Base-by-base conservation (phyloP, 208 protist genomes). In the Wallacemonas sp. region DNA sequence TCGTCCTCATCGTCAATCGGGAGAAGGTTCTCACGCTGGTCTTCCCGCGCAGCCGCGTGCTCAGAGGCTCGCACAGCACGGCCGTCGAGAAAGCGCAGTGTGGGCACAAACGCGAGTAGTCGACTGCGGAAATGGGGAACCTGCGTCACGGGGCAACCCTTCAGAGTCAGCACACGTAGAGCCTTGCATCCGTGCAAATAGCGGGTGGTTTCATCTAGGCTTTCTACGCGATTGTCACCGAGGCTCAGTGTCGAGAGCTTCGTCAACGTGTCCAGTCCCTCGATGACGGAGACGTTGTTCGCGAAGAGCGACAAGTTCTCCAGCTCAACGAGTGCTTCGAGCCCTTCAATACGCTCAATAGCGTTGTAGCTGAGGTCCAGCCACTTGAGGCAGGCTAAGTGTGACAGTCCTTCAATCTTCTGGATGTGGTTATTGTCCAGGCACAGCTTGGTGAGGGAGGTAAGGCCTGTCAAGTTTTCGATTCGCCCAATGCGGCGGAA, bases 371-470 rank as follows among this genome's bases (percentile, higher is more conserved):
- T 98, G 22, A 98, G 73, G 66, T 98, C 91, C 0, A 97, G 71
- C 79, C 76, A 89, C 53, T 87, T 57, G 13, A 98, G 78, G 33
- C 88, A 73, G 8, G 79, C 80, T 15, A 98, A 72, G 46, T 95
- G 79, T 10, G 77, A 77, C 15, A 98, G 66, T 63, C 96, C 94
- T 52, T 98, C 89, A 33, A 98, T 98, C 22, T 69, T 78, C 32
- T 67, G 67, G 62, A 98, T 98, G 48, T 87, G 77, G 68, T 98
- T 98, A 78, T 98, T 98, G 71, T 98, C 96, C 30, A 98, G 78
- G 42, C 95, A 81, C 58, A 98, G 79, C 73, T 96, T 98, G 2
- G 85, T 96, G 22, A 98, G 65, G 33, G 75, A 76, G 22, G 78
- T 65, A 12, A 98, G 80, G 4, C 81, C 85, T 60, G 73, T 78